Conservation (phyloP, 2,329 filamentous ascomycete species). For the Diaporthe destruens region DNA sequence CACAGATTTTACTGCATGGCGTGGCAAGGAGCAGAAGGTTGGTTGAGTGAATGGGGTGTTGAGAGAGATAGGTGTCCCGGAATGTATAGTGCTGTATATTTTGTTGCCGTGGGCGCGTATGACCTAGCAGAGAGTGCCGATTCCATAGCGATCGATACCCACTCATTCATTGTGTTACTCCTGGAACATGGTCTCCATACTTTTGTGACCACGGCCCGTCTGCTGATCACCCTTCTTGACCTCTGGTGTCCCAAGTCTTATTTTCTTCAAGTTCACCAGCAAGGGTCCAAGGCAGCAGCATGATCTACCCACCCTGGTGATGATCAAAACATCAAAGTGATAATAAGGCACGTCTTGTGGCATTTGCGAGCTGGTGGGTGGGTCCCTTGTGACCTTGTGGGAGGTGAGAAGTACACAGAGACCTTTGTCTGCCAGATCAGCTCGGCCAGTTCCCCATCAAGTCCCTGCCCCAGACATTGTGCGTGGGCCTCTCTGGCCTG, state of each 20-base stretch:
- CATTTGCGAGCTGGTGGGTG: neutral
- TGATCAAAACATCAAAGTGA: neutral
- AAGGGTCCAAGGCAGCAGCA: neutral
- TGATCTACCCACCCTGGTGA: too few species aligned
- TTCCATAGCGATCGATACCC: conserved; percentile 40
- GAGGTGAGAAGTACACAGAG: neutral
- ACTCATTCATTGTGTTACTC: conserved; percentile 32
- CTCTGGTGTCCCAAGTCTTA: neutral
- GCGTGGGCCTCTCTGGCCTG: too few species aligned
- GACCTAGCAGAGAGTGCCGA: conserved; percentile 29
- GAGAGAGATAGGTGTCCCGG: neutral
- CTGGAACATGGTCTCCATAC: neutral
- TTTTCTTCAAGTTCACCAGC: neutral
- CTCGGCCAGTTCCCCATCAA: neutral
- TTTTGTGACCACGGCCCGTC: neutral
- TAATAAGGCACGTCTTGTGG: neutral
- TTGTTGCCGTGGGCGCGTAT: conserved; percentile 22
- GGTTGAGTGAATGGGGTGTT: neutral
- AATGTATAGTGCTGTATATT: conserved; percentile 22
- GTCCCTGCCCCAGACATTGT: neutral
- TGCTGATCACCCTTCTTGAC: neutral
- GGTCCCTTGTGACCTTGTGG: neutral
- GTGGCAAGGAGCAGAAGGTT: neutral
- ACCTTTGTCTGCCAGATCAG: neutral
- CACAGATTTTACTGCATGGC: neutral